Base-by-base conservation (phyloP, 305 asterid genomes). In the Ajuga reptans region DNA sequence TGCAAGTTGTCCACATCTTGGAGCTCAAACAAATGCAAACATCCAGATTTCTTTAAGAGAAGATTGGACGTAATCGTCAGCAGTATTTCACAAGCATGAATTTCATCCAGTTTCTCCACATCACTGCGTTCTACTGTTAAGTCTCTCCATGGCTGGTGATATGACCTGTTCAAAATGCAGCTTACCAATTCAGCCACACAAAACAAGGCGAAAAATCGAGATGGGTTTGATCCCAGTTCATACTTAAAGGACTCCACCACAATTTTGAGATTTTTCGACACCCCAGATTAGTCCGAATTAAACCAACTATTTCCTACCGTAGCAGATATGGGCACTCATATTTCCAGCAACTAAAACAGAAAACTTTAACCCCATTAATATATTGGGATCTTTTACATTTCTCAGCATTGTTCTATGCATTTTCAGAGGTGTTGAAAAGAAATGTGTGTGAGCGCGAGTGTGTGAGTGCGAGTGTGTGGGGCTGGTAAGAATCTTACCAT, bases 401-500 rank as follows among this genome's bases (percentile, higher is more conserved):
- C 27, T 15, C 4, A 16, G 9, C 51, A 42, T 17, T 14, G 34
- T 21, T 12, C 43, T 37, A 24, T 21, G 18, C 33, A 14, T 52
- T 9, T 58, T 3, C 4, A 27, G 9, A 49, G 29, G 72, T 21
- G 34, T 41, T 50, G 9, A 41, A 70, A 61, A 8, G 45, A 9
- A 6, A 9, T 39, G 2, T 39, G 8, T 8, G 11, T 39, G 10
- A 0, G 9, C 8, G 45, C 8, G 2, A 0, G 45, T 39, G 1
- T 39, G 11, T 39, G 45, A 7, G 11, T 1, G 10, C 42, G 42
- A 6, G 45, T 21, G 27, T 21, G 27, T 21, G 27, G 27, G 27
- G 1, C 27, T 7, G 15, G 33, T 7, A 29, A 14, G 66, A 24
- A 12, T 70, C 73, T 76, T 85, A 92, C 98, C 97, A 90, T 87